Evolutionary conservation across 805 yeast species (phyloP).

Genomic region (Zygotorulaspora chibaensis): DNA sequence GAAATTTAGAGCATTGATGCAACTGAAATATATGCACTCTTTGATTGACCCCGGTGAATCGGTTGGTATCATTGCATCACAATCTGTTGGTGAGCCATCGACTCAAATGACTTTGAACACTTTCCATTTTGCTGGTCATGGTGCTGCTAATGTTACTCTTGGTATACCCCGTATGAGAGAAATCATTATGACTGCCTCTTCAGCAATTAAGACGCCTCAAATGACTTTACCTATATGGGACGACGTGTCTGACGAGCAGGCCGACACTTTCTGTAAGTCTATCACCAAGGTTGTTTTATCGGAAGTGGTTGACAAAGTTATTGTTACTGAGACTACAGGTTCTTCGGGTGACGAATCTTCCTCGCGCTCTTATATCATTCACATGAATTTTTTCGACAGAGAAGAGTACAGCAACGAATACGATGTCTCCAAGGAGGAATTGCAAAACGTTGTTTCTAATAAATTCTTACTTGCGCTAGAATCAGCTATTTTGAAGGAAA

Average conservation of each 20-base stretch:
- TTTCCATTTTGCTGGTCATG: slow-evolving; percentile 99
- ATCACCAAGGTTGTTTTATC: slow-evolving; percentile 80
- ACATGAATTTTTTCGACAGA: slow-evolving; percentile 67
- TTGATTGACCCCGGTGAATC: slow-evolving; percentile 95
- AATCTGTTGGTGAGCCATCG: slow-evolving; percentile 98
- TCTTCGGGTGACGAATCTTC: slow-evolving; percentile 42
- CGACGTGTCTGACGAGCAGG: slow-evolving; percentile 79
- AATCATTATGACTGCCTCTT: slow-evolving; percentile 98
- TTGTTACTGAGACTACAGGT: slow-evolving; percentile 86
- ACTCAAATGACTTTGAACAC: slow-evolving; percentile 98
- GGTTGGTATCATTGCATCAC: slow-evolving; percentile 97
- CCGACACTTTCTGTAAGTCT: slow-evolving; percentile 89
- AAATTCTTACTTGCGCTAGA: slow-evolving; percentile 71
- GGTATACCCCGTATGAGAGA: slow-evolving; percentile 99
- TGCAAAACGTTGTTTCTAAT: slow-evolving; percentile 62
- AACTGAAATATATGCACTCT: slow-evolving; percentile 95
- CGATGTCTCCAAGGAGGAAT: slow-evolving; percentile 75
- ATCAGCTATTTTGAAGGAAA: slow-evolving; percentile 67
- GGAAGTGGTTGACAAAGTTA: slow-evolving; percentile 80
- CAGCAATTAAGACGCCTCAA: slow-evolving; percentile 96
- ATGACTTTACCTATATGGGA: slow-evolving; percentile 85
- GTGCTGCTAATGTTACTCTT: slow-evolving; percentile 98
- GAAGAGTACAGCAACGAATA: slow-evolving; percentile 82
- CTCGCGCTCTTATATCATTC: slow-evolving; percentile 70
- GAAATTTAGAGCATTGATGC: slow-evolving; percentile 95